Percentiles rank a stretch among this genome's conserved stretches.
Conservation (phyloP, 192 early-diverging fungal genomes). For the Coemansia sp. region DNA sequence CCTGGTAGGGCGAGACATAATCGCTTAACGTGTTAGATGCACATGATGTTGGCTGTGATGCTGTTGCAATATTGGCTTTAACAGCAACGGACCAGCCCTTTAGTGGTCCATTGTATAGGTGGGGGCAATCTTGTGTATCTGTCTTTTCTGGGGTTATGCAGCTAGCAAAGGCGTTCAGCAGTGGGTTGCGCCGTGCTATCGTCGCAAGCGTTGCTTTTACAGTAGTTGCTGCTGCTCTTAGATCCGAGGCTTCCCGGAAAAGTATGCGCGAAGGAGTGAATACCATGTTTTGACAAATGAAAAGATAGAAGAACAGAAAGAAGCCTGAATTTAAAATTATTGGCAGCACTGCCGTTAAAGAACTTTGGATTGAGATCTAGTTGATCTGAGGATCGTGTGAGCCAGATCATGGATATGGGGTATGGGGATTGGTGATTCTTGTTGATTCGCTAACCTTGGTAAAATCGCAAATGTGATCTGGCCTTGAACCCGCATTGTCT, state of each 20-base stretch:
- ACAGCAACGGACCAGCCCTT: slow-evolving; percentile 69
- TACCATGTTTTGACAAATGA: neutral
- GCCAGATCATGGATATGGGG: no score
- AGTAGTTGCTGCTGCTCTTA: slow-evolving; percentile 10
- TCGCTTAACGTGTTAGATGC: slow-evolving; percentile 68
- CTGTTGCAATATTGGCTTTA: slow-evolving; percentile 81
- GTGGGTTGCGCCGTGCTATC: slow-evolving; percentile 19
- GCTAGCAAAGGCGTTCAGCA: slow-evolving; percentile 25
- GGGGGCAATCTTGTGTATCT: neutral
- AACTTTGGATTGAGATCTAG: no score
- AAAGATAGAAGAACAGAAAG: no score
- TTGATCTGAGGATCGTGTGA: no score
- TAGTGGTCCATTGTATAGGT: slow-evolving; percentile 38
- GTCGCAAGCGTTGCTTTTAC: slow-evolving; percentile 15
- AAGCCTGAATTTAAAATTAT: no score
- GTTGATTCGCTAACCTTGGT: no score
- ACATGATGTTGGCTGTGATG: slow-evolving; percentile 67
- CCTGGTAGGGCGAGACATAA: slow-evolving; percentile 50
- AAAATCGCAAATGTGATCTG: no score
- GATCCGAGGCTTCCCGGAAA: neutral
- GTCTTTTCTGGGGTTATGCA: neutral
- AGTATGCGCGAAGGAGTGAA: slow-evolving; percentile 1
- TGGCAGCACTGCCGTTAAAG: no score
- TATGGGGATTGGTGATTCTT: no score
- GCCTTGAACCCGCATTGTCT: no score